Evolutionary conservation across 2,329 filamentous ascomycete genomes (phyloP), one percentile per base, ranked within the genome.

Genomic region (Orbilia blumenaviensis): DNA sequence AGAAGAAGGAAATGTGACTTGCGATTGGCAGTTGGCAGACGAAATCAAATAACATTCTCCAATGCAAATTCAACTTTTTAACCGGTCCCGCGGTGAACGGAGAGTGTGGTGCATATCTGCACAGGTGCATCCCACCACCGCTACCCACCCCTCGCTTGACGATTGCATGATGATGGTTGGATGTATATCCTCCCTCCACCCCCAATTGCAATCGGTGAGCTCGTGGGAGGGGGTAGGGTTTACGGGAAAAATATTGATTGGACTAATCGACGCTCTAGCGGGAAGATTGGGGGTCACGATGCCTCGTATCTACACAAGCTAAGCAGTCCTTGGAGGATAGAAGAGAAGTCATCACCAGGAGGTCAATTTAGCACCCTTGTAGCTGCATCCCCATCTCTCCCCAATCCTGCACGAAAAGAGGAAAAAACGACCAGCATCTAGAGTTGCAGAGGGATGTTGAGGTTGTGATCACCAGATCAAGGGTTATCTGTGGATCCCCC

Each of bases 381-480:
- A 52, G 48, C 54, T 34, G 27, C 27, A 50, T 23, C 25, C 23
- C 23, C 44, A 14, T 16, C 44, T 16, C 3, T 29, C 42, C 3
- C 16, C 12, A 2, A 8, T 3, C 8, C 16, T 21, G 64, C 36
- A 42, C 5, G 18, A 32, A 18, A 48, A 62, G 3, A 42, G 38
- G 7, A 18, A 16, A 5, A 34, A 5, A 5, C 10, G 2, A n/a
- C 18, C 50, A 34, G 27, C n/a, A 18, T 10, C 9, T 14, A 18
- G n/a, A 23, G 48, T 54, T 27, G 42, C 27, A 16, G 23, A 25
- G 16, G 52, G 23, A 64, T 48, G 25, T 50, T 3, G 42, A 12
- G 42, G 23, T 54, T 21, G 46, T 69, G 64, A 66, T 76, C 72
- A 76, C 36, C 72, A 64, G 64, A 29, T 50, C 71, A 68, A 63